Base-by-base conservation (phyloP, 2,329 filamentous ascomycete species). In the Zymoseptoria crescenta region DNA sequence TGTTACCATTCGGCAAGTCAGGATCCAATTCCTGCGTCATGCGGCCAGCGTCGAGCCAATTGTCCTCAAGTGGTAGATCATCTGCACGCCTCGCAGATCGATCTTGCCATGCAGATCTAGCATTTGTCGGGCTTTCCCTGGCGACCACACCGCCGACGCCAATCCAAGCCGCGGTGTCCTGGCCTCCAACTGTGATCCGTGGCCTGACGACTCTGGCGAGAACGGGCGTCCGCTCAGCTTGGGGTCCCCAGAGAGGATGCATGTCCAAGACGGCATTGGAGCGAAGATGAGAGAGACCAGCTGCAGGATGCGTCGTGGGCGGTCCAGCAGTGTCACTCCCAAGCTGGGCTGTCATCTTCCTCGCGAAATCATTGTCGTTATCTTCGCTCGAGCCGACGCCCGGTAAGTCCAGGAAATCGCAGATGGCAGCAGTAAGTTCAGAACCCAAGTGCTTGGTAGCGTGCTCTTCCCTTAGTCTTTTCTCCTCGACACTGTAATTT, bases 231-330 rank as follows among this genome's bases (percentile, higher is more conserved):
- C 75, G 75, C 28, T 74, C 67, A 2, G 72, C 72, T 66, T 85
- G 84, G 8, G 85, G 85, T 3, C 85, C 85, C 64, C 81, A 80
- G 29, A 80, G 57, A 2, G 84, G 82, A 68, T 87, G 83, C 67
- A 87, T 87, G 65, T 79, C 74, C 51, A 83, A 73, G 66, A 80
- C 75, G 21, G 81, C 75, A 57, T 78, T 76, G 10, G 81, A 81
- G 54, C 82, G 79, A 2, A 82, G 74, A 69, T 88, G 87, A 13
- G 81, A 81, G 4, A 88, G 75, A 62, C 85, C 85, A 4, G 82
- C 85, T 3, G 82, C 85, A 2, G 85, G 85, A 71, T 88, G 85
- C 7, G 85, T 87, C 59, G 79, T 80, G 1, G 83, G 82, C 20
- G 82, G 82, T 2, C 80, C 81, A 28, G n/a, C 21, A 8, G n/a